These are phyloP conservation scores for Aureobasidium sp. DNA, from an alignment of 2,329 filamentous ascomycete species.

Conservation along the genomic window DNA sequence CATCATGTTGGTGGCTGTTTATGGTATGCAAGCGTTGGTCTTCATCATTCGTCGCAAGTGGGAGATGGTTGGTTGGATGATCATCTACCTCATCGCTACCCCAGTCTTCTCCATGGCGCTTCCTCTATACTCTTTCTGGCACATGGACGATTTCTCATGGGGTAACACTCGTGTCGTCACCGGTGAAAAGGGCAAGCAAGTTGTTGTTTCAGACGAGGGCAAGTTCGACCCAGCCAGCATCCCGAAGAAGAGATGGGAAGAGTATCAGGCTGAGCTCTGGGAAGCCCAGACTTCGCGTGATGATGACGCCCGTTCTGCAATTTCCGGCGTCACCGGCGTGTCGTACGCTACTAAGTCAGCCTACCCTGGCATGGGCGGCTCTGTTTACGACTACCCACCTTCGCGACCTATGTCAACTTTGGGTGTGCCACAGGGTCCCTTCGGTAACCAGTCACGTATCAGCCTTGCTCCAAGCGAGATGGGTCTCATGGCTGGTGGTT, in stretches of 20 bases:
- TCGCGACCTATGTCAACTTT: slow-evolving; percentile 42
- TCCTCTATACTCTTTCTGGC: slow-evolving; percentile 93
- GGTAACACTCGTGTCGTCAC: slow-evolving; percentile 97
- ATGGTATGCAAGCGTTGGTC: slow-evolving; percentile 92
- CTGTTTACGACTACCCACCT: slow-evolving; percentile 55
- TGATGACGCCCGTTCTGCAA: slow-evolving; percentile 72
- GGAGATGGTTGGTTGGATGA: slow-evolving; percentile 99
- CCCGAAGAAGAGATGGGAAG: slow-evolving; percentile 98
- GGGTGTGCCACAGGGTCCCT: slow-evolving; percentile 17
- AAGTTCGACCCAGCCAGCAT: slow-evolving; percentile 93
- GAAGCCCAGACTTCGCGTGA: slow-evolving; percentile 74
- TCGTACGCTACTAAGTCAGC: slow-evolving; percentile 85
- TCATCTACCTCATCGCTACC: slow-evolving; percentile 86
- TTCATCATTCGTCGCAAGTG: slow-evolving; percentile 95
- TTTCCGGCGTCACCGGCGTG: slow-evolving; percentile 62
- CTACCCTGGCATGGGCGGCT: slow-evolving; percentile 38
- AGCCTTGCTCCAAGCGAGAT: slow-evolving; percentile 58
- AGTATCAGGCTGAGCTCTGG: slow-evolving; percentile 97
- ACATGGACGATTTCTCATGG: slow-evolving; percentile 99
- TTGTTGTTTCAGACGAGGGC: slow-evolving; percentile 92
- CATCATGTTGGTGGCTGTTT: slow-evolving; percentile 87
- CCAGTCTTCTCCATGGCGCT: slow-evolving; percentile 87
- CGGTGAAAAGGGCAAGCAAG: slow-evolving; percentile 84
- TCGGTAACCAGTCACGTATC: slow-evolving; percentile 55
- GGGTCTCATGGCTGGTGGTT: slow-evolving; percentile 18